Percentiles rank a stretch among this genome's conserved stretches.
phyloP scores from a whole-genome alignment of 148 eudicot genomes.

The Chenopodium suecicum region DNA sequence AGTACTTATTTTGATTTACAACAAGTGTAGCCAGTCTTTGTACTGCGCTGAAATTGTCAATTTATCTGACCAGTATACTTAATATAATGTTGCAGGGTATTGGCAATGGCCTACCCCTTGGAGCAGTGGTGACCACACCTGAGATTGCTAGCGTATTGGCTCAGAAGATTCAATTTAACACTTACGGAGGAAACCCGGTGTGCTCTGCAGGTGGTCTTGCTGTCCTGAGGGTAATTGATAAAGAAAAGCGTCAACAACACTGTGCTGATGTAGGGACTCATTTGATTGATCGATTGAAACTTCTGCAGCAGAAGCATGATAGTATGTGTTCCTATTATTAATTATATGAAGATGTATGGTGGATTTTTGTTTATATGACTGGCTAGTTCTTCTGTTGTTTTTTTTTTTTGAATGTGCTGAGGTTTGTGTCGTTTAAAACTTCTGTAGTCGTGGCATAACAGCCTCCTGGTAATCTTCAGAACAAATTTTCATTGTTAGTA shows the following conservation, averaged over 20 bases:
- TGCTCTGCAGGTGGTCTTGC: conserved; percentile 99
- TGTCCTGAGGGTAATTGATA: conserved; percentile 83
- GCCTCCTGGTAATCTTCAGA: conserved; percentile 23
- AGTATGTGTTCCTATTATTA: conserved; percentile 44
- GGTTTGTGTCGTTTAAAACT: conserved; percentile 67
- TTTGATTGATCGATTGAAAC: conserved; percentile 61
- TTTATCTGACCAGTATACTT: conserved; percentile 3
- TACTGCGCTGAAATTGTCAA: not conserved
- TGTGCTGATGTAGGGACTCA: conserved; percentile 91
- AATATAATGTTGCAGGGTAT: conserved; percentile 60
- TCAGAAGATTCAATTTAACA: conserved; percentile 91
- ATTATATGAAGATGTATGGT: not conserved
- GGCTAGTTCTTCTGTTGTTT: not conserved
- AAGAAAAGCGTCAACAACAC: conserved; percentile 85
- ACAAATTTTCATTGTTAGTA: not conserved
- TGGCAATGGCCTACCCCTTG: conserved; percentile 92
- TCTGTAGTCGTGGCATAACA: conserved; percentile 73
- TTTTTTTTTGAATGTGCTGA: conserved; percentile 42
- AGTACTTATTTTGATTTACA: not conserved
- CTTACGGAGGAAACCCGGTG: conserved; percentile 97
- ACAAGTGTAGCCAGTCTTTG: not conserved
- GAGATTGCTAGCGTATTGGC: conserved; percentile 88
- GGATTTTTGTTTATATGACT: not conserved
- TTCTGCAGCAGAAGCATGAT: conserved; percentile 75
- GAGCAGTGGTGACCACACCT: conserved; percentile 98